These are phyloP conservation scores for Tricholoma saponaceum DNA, from an alignment of 768 basidiomycete genomes.

Conservation along the genomic window DNA sequence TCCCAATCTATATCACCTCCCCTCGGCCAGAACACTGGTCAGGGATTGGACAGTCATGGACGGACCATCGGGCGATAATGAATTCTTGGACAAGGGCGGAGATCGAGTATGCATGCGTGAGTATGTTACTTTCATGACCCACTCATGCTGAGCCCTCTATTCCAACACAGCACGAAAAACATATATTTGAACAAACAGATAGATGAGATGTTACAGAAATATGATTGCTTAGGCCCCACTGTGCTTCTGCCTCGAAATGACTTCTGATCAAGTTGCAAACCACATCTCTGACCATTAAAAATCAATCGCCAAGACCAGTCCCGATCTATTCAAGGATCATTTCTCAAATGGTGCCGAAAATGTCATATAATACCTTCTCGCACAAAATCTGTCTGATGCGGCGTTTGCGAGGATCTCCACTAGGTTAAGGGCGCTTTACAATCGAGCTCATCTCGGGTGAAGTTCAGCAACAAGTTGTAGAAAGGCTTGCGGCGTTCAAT, in stretches of 20 bases:
- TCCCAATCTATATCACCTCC: slow-evolving; percentile 11
- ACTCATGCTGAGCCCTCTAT: background rate
- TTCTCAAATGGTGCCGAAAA: background rate
- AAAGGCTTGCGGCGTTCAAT: background rate
- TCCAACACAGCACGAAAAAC: background rate
- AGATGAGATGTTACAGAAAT: background rate
- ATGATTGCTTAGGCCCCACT: background rate
- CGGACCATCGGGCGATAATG: slow-evolving; percentile 3
- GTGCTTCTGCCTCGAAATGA: background rate
- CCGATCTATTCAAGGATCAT: background rate
- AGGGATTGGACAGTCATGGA: slow-evolving; percentile 3
- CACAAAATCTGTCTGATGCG: background rate
- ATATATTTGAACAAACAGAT: background rate
- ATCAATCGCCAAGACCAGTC: background rate
- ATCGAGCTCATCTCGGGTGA: background rate
- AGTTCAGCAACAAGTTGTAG: background rate
- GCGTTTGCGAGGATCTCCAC: background rate
- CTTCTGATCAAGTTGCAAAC: background rate
- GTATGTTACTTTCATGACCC: background rate
- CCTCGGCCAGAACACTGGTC: slow-evolving; percentile 5
- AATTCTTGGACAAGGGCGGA: slow-evolving; percentile 11
- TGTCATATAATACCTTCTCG: background rate
- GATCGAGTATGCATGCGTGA: slow-evolving; percentile 2
- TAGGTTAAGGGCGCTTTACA: background rate
- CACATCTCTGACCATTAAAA: background rate